Evolutionary conservation across 768 basidiomycete genomes (phyloP).

Genomic region (Dendrothele bispora): DNA sequence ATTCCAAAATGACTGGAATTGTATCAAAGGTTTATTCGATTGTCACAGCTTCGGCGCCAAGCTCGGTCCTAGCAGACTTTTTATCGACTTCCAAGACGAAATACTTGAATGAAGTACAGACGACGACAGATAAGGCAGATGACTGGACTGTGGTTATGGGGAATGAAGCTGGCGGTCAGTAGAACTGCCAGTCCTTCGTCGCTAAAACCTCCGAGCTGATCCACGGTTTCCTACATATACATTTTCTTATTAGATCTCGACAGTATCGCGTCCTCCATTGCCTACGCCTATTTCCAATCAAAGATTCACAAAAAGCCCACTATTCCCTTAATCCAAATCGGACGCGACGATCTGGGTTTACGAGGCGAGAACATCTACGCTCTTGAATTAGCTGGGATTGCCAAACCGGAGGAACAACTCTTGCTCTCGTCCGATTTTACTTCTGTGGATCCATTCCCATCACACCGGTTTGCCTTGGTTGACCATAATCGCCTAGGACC

Average conservation of each 20-base stretch:
- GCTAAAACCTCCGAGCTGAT: not conserved
- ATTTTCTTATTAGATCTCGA: slow-evolving; percentile 70
- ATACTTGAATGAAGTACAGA: not conserved
- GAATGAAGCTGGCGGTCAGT: slow-evolving; percentile 92
- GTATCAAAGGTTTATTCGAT: slow-evolving; percentile 1
- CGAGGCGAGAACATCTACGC: slow-evolving; percentile 89
- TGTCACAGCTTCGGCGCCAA: not conserved
- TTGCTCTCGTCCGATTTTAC: slow-evolving; percentile 72
- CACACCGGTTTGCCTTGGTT: slow-evolving; percentile 72
- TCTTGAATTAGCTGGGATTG: slow-evolving; percentile 57
- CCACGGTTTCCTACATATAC: not conserved
- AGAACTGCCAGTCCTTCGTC: not conserved
- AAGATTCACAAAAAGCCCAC: slow-evolving; percentile 52
- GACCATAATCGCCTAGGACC: slow-evolving; percentile 81
- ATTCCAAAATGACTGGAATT: not conserved
- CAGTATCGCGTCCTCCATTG: slow-evolving; percentile 82
- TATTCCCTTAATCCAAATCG: slow-evolving; percentile 74
- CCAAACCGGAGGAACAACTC: slow-evolving; percentile 50
- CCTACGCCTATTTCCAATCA: slow-evolving; percentile 75
- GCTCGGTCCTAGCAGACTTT: slow-evolving; percentile 1
- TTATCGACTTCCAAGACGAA: not conserved
- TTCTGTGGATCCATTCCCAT: slow-evolving; percentile 43
- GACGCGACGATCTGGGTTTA: slow-evolving; percentile 66
- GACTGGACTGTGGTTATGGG: slow-evolving; percentile 91
- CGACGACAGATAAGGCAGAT: not conserved